Conservation (phyloP, 169 alveolate genomes). For the Eimeria sp. region DNA sequence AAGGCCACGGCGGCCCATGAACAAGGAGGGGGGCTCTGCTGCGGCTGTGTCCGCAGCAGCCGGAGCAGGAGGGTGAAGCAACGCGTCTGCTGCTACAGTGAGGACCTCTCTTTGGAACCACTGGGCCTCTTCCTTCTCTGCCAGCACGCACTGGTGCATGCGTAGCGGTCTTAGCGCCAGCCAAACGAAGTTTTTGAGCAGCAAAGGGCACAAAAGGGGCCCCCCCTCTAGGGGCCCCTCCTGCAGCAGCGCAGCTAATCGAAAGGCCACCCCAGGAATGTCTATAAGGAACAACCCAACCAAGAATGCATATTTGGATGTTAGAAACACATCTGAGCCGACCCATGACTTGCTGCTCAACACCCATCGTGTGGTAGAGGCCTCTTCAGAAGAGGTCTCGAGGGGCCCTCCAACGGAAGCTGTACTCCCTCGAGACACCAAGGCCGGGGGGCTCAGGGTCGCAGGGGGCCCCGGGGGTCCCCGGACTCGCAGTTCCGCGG, state of each 20-base stretch:
- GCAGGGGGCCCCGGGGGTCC: slow-evolving; percentile 32
- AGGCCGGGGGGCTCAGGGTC: no score
- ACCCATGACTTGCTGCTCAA: neutral
- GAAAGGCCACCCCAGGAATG: slow-evolving; percentile 83
- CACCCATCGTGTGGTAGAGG: neutral
- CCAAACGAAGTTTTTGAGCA: slow-evolving; percentile 84
- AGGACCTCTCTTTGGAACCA: slow-evolving; percentile 44
- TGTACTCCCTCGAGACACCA: neutral
- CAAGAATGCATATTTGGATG: slow-evolving; percentile 86
- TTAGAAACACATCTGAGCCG: slow-evolving; percentile 84
- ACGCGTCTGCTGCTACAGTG: slow-evolving; percentile 15
- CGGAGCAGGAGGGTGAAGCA: slow-evolving; percentile 18
- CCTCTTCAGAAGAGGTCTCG: neutral
- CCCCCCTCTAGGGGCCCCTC: slow-evolving; percentile 24
- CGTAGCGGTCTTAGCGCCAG: slow-evolving; percentile 86
- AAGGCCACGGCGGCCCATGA: neutral
- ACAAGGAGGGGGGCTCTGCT: neutral
- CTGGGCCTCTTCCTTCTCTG: slow-evolving; percentile 85
- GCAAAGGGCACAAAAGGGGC: slow-evolving; percentile 49
- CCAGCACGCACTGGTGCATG: slow-evolving; percentile 86
- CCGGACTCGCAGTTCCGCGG: slow-evolving; percentile 17
- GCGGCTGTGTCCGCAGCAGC: neutral
- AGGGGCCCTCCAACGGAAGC: slow-evolving; percentile 16
- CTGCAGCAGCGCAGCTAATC: slow-evolving; percentile 79
- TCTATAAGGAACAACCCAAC: slow-evolving; percentile 87